Evolutionary conservation across 345 rosid species (phyloP).

Genomic region (Rhodamnia rubescens): DNA sequence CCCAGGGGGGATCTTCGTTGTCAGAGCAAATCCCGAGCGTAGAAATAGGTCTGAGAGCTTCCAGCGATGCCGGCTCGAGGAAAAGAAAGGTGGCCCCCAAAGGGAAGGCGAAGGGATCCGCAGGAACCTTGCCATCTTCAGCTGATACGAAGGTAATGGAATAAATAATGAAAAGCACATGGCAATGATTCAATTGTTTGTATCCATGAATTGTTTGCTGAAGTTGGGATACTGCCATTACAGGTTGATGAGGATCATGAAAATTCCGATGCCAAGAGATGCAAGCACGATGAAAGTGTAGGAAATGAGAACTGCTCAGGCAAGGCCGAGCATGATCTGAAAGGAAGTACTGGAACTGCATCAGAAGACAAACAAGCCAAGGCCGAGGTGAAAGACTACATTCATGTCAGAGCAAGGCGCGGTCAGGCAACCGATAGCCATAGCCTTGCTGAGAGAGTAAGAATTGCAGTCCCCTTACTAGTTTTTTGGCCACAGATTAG

Average conservation of each 20-base stretch:
- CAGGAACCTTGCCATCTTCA: not conserved
- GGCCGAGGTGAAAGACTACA: slow-evolving; percentile 35
- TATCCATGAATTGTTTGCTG: not conserved
- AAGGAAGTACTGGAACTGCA: not conserved
- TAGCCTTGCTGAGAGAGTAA: slow-evolving; percentile 53
- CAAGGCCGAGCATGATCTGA: slow-evolving; percentile 20
- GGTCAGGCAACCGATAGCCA: slow-evolving; percentile 66
- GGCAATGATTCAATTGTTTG: not conserved
- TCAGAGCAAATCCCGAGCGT: slow-evolving; percentile 27
- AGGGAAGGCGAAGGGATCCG: slow-evolving; percentile 8
- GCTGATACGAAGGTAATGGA: not conserved
- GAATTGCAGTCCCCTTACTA: not conserved
- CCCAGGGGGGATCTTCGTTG: slow-evolving; percentile 42
- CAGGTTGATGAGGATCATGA: slow-evolving; percentile 32
- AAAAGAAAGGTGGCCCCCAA: slow-evolving; percentile 48
- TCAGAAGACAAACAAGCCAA: slow-evolving; percentile 10
- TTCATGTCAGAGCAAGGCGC: slow-evolving; percentile 85
- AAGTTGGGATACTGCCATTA: not conserved
- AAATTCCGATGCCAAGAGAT: slow-evolving; percentile 19
- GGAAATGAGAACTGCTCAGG: slow-evolving; percentile 9
- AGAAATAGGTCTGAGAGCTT: slow-evolving; percentile 6
- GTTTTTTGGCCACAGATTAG: not conserved
- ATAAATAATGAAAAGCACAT: not conserved
- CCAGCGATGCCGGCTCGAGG: slow-evolving; percentile 30
- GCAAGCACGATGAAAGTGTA: slow-evolving; percentile 13